Evolutionary conservation across 352 stramenopile genomes (phyloP), one percentile per base, ranked within the genome.

Genomic region (Pythium brachiatum): DNA sequence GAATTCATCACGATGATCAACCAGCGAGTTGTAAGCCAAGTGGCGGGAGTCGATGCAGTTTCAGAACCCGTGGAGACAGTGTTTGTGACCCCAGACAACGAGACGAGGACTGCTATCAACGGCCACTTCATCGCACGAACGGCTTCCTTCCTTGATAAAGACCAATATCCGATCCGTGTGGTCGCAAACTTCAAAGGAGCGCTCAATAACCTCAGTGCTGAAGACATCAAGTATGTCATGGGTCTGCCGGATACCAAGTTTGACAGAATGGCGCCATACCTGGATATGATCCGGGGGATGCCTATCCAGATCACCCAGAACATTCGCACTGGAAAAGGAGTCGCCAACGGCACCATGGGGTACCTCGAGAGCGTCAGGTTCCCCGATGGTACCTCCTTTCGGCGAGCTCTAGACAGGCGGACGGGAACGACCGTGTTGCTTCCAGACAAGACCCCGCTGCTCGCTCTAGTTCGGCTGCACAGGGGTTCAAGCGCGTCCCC

Each of bases 1-100:
- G 51, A 53, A 16, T 75, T 72, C 21, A 31, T 70, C 6, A 36
- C 36, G 0, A 43, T 69, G n/a, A 72, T 72, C 23, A 69, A 76
- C 39, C 43, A 47, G 8, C 32, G 53, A 27, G n/a, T 67, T 12
- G 39, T 72, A 27, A n/a, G n/a, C n/a, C n/a, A n/a, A n/a, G n/a
- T n/a, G n/a, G n/a, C n/a, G n/a, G n/a, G n/a, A n/a, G n/a, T n/a
- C n/a, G n/a, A n/a, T n/a, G n/a, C n/a, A n/a, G n/a, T n/a, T n/a
- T n/a, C n/a, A n/a, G n/a, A n/a, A n/a, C n/a, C n/a, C n/a, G n/a
- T 38, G 7, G 50, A 44, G 20, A 53, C 38, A 16, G 43, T 61
- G 18, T 61, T 44, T 27, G 54, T 61, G 9, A 61, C 50, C 5
- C 50, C 50, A 7, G 50, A 57, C n/a, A 57, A 57, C 31, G 50